Evolutionary conservation across 495 filamentous ascomycete species (phyloP), one percentile per base, ranked within the genome.

Genomic region (Aspergillus steynii): DNA sequence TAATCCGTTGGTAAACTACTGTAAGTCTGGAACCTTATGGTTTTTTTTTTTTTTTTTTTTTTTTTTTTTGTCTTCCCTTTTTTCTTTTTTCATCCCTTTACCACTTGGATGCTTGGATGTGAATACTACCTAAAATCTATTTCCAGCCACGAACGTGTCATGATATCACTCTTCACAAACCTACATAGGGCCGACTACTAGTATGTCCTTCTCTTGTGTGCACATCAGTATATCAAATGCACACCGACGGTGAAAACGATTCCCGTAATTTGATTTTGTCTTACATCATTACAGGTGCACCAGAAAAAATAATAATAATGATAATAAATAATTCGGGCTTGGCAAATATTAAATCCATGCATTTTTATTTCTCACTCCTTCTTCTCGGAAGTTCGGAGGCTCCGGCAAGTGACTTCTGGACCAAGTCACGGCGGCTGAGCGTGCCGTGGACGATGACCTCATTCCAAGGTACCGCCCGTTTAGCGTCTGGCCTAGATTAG

Each of bases 401-500:
- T 49, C 63, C 56, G 63, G 56, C 50, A 53, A 59, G 56, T 58
- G 56, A 61, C 61, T 66, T 63, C 25, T 28, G n/a, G 20, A 28
- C 60, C 46, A 65, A 52, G 59, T 65, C 63, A 62, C 57, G 50
- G 8, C 50, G 50, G 63, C 58, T 63, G 56, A 53, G 27, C 48
- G 58, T 29, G 48, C 64, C 56, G 59, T 65, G 58, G 29, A 27
- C 50, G 45, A 63, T 67, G 65, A 68, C 65, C 62, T 68, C 65
- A 68, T 68, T 32, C 56, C 42, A 66, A 62, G 59, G 62, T 68
- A 68, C 61, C 58, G 51, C 14, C 3, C 31, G 27, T 29, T 53
- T 66, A 66, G 64, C 64, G 64, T n/a, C 52, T 31, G 51, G 56
- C 52, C 55, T 55, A 58, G 56, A 58, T 50, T 50, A 58, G 56